phyloP scores from a whole-genome alignment of 495 filamentous ascomycete genomes.

The Mytilinidion resinicola region DNA sequence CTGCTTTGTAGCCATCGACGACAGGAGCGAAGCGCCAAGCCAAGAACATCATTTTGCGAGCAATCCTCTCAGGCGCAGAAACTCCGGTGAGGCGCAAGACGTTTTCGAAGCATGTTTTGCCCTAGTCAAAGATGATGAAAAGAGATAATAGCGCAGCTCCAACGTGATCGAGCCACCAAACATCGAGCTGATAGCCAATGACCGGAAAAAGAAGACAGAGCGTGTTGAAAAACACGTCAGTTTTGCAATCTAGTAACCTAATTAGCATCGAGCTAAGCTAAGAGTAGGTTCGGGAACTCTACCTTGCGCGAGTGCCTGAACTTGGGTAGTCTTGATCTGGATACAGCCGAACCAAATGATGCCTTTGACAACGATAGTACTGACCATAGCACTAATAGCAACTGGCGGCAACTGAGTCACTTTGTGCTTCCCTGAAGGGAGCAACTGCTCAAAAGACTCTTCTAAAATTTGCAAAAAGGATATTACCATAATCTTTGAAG shows the following conservation, averaged over 20 bases:
- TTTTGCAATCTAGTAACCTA: slow-evolving; percentile 38
- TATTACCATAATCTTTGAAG: slow-evolving; percentile 34
- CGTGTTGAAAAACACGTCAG: slow-evolving; percentile 47
- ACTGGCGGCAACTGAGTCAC: slow-evolving; percentile 33
- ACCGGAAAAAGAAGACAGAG: slow-evolving; percentile 46
- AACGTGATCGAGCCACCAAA: slow-evolving; percentile 47
- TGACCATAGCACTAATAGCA: slow-evolving; percentile 40
- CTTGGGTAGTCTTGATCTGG: slow-evolving; percentile 45
- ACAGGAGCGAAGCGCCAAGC: slow-evolving; percentile 43
- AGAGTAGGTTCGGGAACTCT: too few relatives aligned
- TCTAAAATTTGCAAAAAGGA: slow-evolving; percentile 46
- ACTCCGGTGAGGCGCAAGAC: slow-evolving; percentile 41
- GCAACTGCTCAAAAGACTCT: slow-evolving; percentile 41
- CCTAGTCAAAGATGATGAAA: slow-evolving; percentile 48
- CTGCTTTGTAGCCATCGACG: slow-evolving; percentile 41
- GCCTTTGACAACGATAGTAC: slow-evolving; percentile 43
- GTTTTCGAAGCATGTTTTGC: slow-evolving; percentile 42
- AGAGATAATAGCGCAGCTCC: slow-evolving; percentile 44
- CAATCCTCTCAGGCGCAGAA: slow-evolving; percentile 31
- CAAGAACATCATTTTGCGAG: slow-evolving; percentile 42
- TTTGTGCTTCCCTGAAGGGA: slow-evolving; percentile 35
- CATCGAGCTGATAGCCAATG: slow-evolving; percentile 36
- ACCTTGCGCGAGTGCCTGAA: slow-evolving; percentile 44
- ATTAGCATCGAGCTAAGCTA: too few relatives aligned
- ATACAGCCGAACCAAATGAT: slow-evolving; percentile 43